phyloP scores from a whole-genome alignment of 2,329 filamentous ascomycete species.

The Ascochyta fabae region DNA sequence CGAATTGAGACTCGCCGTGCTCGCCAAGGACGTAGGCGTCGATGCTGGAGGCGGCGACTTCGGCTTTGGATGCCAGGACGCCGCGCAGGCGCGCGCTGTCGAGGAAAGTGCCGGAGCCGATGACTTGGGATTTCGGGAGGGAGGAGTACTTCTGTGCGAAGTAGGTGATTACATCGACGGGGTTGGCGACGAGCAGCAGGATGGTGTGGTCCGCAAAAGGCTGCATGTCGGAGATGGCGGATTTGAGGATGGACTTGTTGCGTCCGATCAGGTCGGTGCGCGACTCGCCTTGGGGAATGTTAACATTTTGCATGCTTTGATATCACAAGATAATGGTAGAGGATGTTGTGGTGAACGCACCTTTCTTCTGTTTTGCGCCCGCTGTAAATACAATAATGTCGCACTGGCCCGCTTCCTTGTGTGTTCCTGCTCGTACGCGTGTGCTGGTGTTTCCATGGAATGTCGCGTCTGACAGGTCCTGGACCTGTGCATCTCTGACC shows the following conservation, averaged over 20 bases:
- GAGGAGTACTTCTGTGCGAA: conserved; percentile 25
- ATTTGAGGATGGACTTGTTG: conserved; percentile 31
- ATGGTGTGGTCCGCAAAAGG: conserved; percentile 25
- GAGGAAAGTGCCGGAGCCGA: conserved; percentile 32
- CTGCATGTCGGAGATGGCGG: conserved; percentile 29
- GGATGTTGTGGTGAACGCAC: not conserved
- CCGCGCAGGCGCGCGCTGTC: conserved; percentile 28
- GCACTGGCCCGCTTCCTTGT: conserved; percentile 32
- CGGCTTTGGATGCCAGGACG: conserved; percentile 17
- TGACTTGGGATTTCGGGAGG: conserved; percentile 23
- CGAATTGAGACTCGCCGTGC: conserved; percentile 27
- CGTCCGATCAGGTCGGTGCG: conserved; percentile 29
- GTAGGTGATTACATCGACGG: conserved; percentile 31
- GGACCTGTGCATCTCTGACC: conserved; percentile 29
- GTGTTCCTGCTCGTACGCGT: conserved; percentile 25
- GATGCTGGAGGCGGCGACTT: conserved; percentile 19
- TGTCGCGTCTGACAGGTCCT: conserved; percentile 23
- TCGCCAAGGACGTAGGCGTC: conserved; percentile 30
- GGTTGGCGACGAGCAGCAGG: conserved; percentile 30
- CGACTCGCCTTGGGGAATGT: conserved; percentile 18
- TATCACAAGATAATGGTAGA: not conserved
- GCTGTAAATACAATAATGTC: conserved; percentile 32
- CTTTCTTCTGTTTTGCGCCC: conserved; percentile 30
- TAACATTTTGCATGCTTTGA: too few species aligned
- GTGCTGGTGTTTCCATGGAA: conserved; percentile 30